These are phyloP conservation scores for Leptodontidium sp. DNA, from an alignment of 2,329 filamentous ascomycete genomes.

Conservation along the genomic window DNA sequence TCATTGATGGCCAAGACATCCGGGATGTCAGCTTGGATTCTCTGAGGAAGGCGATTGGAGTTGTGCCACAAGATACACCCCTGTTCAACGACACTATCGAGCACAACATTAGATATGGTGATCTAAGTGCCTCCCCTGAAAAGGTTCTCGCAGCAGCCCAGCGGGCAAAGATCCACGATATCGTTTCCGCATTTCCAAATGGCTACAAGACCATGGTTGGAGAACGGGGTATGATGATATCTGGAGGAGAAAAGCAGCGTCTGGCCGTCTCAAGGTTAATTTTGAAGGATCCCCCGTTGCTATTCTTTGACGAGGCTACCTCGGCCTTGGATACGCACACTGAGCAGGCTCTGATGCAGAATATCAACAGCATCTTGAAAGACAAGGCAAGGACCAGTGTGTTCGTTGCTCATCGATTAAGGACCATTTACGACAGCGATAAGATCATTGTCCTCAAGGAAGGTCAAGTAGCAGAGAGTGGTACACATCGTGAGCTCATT, in stretches of 20 bases:
- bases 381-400: slow-evolving; percentile 92
- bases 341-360: slow-evolving; percentile 86
- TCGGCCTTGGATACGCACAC: slow-evolving; percentile 93
- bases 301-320: slow-evolving; percentile 97
- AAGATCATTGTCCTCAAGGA: slow-evolving; percentile 90
- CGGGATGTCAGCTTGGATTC: slow-evolving; percentile 83
- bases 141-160: slow-evolving; percentile 80
- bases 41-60: slow-evolving; percentile 84
- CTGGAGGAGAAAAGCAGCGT: slow-evolving; percentile 91
- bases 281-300: slow-evolving; percentile 85
- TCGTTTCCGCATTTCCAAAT: slow-evolving; percentile 81
- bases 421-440: slow-evolving; percentile 94
- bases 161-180: slow-evolving; percentile 85
- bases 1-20: slow-evolving; percentile 94
- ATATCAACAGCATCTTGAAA: slow-evolving; percentile 91
- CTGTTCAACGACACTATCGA: slow-evolving; percentile 97
- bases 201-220: slow-evolving; percentile 92
- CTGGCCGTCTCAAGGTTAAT: slow-evolving; percentile 84
- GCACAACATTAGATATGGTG: slow-evolving; percentile 94
- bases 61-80: slow-evolving; percentile 96
- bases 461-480: slow-evolving; percentile 86
- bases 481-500: slow-evolving; percentile 86
- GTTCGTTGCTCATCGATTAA: slow-evolving; percentile 90
- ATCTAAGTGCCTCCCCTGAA: slow-evolving; percentile 77
- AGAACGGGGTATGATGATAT: slow-evolving; percentile 96